Evolutionary conservation across 768 basidiomycete species (phyloP).

Genomic region (Podaxis sp.): DNA sequence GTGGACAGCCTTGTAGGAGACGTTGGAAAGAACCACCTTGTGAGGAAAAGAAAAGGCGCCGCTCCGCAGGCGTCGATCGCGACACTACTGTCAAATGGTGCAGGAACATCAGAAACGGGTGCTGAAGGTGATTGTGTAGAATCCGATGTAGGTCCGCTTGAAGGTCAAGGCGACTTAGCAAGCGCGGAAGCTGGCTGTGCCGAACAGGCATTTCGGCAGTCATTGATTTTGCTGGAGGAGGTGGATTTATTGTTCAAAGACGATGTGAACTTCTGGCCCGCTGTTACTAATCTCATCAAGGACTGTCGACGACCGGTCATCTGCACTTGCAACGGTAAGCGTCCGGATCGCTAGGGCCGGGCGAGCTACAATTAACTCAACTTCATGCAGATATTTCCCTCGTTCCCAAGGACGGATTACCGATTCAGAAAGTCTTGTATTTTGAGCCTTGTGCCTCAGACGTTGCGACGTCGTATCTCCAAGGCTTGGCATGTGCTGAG

Average conservation of each 20-base stretch:
- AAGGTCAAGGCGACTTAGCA: not conserved
- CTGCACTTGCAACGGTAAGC: conserved; percentile 91
- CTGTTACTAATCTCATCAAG: conserved; percentile 77
- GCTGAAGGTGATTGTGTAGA: conserved; percentile 2
- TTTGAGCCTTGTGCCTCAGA: conserved; percentile 61
- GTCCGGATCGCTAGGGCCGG: conserved; percentile 14
- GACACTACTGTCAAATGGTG: conserved; percentile 1
- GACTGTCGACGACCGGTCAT: conserved; percentile 87
- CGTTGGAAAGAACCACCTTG: conserved; percentile 90
- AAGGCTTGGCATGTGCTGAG: conserved; percentile 58
- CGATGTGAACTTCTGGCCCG: conserved; percentile 84
- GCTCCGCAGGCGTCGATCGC: conserved; percentile 11
- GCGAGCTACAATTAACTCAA: conserved; percentile 14
- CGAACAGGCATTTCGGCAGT: conserved; percentile 59
- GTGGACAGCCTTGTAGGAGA: conserved; percentile 85
- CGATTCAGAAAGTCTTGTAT: conserved; percentile 67
- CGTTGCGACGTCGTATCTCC: conserved; percentile 67
- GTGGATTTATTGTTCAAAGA: conserved; percentile 92
- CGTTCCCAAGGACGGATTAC: conserved; percentile 72
- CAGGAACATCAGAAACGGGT: conserved; percentile 2
- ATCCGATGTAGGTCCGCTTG: conserved; percentile 3
- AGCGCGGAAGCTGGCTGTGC: conserved; percentile 18
- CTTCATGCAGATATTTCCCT: conserved; percentile 59
- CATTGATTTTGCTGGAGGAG: conserved; percentile 90
- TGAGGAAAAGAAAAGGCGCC: conserved; percentile 33